Conservation (phyloP, 2,329 filamentous ascomycete species). For the Ophidiomyces ophidiicola region DNA sequence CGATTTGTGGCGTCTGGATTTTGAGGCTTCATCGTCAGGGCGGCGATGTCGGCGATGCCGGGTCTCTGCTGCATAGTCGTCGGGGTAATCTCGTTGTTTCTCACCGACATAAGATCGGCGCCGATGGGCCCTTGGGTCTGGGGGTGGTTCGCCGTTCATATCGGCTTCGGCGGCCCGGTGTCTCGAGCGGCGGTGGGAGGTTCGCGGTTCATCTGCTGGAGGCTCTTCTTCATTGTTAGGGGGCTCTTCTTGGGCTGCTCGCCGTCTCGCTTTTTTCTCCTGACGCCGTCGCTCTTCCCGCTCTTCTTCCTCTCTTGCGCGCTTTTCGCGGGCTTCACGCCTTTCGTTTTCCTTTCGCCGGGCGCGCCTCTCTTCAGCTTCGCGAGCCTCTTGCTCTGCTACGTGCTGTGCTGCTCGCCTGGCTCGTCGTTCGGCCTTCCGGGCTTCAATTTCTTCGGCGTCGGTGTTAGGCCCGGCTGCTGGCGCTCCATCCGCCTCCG, state of each 20-base stretch:
- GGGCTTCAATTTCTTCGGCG: conserved; percentile 46
- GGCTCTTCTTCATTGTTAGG: conserved; percentile 22
- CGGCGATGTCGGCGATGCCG: conserved; percentile 24
- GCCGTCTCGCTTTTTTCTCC: conserved; percentile 47
- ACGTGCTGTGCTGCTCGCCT: conserved; percentile 34
- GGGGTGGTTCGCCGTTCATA: conserved; percentile 5
- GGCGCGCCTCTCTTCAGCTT: conserved; percentile 32
- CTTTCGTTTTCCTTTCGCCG: conserved; percentile 40
- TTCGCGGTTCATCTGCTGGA: conserved; percentile 23
- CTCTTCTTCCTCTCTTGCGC: conserved; percentile 37
- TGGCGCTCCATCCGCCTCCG: conserved; percentile 22
- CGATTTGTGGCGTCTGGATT: conserved; percentile 25
- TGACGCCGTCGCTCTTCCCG: conserved; percentile 43
- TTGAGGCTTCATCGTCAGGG: conserved; percentile 23
- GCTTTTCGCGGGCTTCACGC: conserved; percentile 28
- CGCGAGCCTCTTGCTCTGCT: conserved; percentile 25
- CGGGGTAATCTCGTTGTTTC: conserved; percentile 18
- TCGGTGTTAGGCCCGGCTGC: conserved; percentile 29
- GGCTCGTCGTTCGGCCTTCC: conserved; percentile 50
- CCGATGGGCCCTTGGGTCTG: conserved; percentile 20
- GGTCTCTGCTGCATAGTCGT: conserved; percentile 22
- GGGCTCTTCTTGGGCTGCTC: conserved; percentile 17
- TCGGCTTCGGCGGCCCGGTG: conserved; percentile 24
- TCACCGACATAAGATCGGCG: conserved; percentile 25
- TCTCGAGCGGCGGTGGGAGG: conserved; percentile 26